These are phyloP conservation scores for Kodamaea derodonti DNA, from an alignment of 1,139 yeast genomes.

Conservation along the genomic window DNA sequence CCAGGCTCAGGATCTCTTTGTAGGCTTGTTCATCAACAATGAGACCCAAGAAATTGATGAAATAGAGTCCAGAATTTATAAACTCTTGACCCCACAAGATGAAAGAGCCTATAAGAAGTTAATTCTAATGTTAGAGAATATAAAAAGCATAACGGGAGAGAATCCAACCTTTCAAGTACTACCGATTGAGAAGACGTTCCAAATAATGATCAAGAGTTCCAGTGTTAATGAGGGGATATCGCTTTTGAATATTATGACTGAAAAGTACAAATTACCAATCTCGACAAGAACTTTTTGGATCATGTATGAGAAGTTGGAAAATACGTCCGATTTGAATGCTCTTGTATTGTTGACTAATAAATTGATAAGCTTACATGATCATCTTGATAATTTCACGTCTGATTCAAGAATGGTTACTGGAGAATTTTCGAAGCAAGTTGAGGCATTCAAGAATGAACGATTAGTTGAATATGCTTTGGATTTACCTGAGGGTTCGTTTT, in stretches of 20 bases:
- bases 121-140: constrained; percentile 16
- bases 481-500: constrained; percentile 16
- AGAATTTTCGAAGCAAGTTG: constrained; percentile 14
- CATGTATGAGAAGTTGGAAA: constrained; percentile 10
- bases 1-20: constrained; percentile 10
- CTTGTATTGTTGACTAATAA: constrained; percentile 14
- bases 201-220: constrained; percentile 2
- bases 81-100: constrained; percentile 19
- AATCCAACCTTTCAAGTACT: constrained; percentile 8
- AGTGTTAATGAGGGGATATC: constrained; percentile 10
- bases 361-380: constrained; percentile 20
- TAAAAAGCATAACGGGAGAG: constrained; percentile 24
- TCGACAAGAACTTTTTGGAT: constrained; percentile 23
- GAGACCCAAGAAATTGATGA: constrained; percentile 6
- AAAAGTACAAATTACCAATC: constrained; percentile 19
- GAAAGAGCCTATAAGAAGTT: constrained; percentile 14
- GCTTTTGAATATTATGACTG: constrained; percentile 17
- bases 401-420: constrained; percentile 14
- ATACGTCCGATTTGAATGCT: constrained; percentile 9
- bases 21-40: constrained; percentile 3
- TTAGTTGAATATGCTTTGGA: constrained; percentile 6
- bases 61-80: constrained; percentile 13
- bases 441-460: constrained; percentile 12
- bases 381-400: constrained; percentile 14
- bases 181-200: constrained; percentile 28